These are phyloP conservation scores for Lenzites betulinus DNA, from an alignment of 768 basidiomycete species.

Conservation along the genomic window DNA sequence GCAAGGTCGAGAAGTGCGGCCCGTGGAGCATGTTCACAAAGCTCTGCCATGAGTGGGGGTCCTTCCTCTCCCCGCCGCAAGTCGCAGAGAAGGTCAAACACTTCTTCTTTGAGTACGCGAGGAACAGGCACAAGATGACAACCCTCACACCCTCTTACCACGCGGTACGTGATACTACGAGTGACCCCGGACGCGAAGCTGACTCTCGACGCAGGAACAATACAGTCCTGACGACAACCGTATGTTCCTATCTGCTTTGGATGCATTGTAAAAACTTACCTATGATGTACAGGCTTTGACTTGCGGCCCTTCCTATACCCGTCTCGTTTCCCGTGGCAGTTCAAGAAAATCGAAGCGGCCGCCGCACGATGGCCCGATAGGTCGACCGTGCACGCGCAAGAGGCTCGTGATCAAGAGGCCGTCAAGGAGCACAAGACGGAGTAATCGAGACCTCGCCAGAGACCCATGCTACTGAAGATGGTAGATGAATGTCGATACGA, in stretches of 20 bases:
- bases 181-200: background rate
- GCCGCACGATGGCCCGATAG: conserved; percentile 77
- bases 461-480: background rate
- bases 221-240: conserved; percentile 97
- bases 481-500: background rate
- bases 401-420: conserved; percentile 25
- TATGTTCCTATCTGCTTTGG: conserved; percentile 39
- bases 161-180: conserved; percentile 58
- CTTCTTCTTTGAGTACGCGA: conserved; percentile 96
- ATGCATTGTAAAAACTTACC: background rate
- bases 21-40: conserved; percentile 98
- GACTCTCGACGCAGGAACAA: conserved; percentile 61
- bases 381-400: conserved; percentile 38
- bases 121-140: conserved; percentile 99
- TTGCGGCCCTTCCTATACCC: conserved; percentile 96
- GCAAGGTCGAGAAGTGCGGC: conserved; percentile 97
- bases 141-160: conserved; percentile 93
- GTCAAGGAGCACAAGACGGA: conserved; percentile 3
- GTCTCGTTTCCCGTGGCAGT: conserved; percentile 94
- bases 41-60: conserved; percentile 92
- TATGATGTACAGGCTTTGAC: conserved; percentile 73
- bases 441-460: background rate
- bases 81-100: conserved; percentile 97
- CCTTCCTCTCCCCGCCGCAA: conserved; percentile 77
- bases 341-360: conserved; percentile 89